These are phyloP conservation scores for Cyclotella kingstonii DNA, from an alignment of 108 stramenopile species.

Conservation along the genomic window DNA sequence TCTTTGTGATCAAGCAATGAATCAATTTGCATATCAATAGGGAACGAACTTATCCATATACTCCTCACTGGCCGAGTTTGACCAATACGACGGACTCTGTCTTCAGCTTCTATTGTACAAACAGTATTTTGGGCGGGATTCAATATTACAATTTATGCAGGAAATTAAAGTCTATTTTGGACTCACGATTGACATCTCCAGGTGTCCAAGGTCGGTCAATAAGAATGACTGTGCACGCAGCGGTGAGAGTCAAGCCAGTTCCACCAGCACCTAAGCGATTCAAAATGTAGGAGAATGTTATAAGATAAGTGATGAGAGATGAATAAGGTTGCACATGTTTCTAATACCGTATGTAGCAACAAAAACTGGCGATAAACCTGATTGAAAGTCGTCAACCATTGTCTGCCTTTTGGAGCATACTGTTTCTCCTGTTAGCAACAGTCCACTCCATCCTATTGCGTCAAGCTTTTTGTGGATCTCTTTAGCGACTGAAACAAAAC, in stretches of 20 bases:
- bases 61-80: conserved; percentile 60
- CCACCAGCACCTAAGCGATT: conserved; percentile 55
- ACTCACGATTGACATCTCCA: conserved; percentile 48
- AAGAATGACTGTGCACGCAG: conserved; percentile 75
- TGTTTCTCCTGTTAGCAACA: conserved; percentile 71
- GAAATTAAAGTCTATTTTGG: not conserved
- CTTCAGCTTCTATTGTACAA: conserved; percentile 53
- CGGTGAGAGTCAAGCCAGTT: conserved; percentile 81
- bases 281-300: not conserved
- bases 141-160: too few relatives aligned
- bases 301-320: not conserved
- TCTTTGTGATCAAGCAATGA: conserved; percentile 60
- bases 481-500: conserved; percentile 70
- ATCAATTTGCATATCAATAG: conserved; percentile 77
- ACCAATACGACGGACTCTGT: conserved; percentile 83
- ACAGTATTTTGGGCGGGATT: too few relatives aligned
- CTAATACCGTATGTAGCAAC: conserved; percentile 71
- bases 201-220: conserved; percentile 89
- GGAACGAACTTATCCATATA: conserved; percentile 67
- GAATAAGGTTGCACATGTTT: not conserved
- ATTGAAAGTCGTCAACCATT: conserved; percentile 80
- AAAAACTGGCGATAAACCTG: conserved; percentile 66
- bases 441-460: conserved; percentile 60
- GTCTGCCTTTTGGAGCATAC: conserved; percentile 63
- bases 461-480: conserved; percentile 52